Evolutionary conservation across 495 filamentous ascomycete genomes (phyloP).

Genomic region (Pyrenula aspistea): DNA sequence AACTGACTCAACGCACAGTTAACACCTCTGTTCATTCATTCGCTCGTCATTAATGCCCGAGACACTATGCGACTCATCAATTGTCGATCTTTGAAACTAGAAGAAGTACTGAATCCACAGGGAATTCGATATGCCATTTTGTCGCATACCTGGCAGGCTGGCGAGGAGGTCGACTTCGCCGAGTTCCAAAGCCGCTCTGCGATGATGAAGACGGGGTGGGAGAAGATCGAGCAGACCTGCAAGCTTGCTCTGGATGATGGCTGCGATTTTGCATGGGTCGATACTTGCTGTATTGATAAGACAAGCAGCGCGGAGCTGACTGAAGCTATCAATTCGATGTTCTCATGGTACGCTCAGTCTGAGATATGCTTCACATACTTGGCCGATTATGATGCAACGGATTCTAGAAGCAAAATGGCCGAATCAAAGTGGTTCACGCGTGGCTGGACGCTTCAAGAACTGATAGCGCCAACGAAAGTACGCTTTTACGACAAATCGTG

Average conservation of each 20-base stretch:
- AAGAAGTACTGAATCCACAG: conserved; percentile 11
- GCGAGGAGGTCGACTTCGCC: conserved; percentile 16
- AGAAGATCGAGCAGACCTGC: background rate
- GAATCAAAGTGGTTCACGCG: too few relatives aligned
- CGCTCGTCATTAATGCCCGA: too few relatives aligned
- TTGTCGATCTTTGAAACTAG: conserved; percentile 9
- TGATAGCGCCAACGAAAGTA: too few relatives aligned
- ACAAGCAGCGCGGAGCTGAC: conserved; percentile 28
- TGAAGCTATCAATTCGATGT: conserved; percentile 21
- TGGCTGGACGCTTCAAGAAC: too few relatives aligned
- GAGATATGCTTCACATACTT: conserved; percentile 23
- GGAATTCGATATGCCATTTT: conserved; percentile 22
- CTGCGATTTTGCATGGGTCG: conserved; percentile 27
- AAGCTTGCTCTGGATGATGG: conserved; percentile 1
- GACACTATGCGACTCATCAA: conserved; percentile 24
- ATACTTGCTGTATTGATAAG: conserved; percentile 36
- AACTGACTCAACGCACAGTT: too few relatives aligned
- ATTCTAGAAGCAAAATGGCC: background rate
- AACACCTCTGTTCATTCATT: too few relatives aligned
- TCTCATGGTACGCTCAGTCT: conserved; percentile 19
- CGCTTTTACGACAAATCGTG: too few relatives aligned
- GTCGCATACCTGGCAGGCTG: conserved; percentile 22
- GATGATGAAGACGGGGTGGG: background rate
- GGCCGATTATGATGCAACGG: conserved; percentile 3
- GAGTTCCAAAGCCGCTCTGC: conserved; percentile 3